Conservation (phyloP, 495 filamentous ascomycete genomes). For the Collariella sp. region DNA sequence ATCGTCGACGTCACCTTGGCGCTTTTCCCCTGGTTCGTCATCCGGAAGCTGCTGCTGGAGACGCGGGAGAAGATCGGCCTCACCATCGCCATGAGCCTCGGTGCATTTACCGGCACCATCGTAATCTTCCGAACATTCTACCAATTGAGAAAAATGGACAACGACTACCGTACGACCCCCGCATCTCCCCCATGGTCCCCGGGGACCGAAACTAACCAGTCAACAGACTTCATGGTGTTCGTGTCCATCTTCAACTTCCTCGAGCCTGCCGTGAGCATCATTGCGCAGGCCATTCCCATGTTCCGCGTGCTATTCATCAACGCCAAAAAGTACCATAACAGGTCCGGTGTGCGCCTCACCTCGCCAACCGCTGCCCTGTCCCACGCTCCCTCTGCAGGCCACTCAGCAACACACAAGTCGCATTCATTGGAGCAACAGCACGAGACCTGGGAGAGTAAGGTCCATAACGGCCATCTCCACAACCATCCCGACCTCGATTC, state of each 20-base stretch:
- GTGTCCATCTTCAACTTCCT: slow-evolving; percentile 22
- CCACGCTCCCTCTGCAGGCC: no score
- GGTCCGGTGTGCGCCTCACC: slow-evolving; percentile 4
- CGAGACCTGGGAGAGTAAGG: no score
- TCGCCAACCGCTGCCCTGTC: no score
- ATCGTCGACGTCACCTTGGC: slow-evolving; percentile 30
- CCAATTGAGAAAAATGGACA: slow-evolving; percentile 7
- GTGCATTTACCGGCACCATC: slow-evolving; percentile 15
- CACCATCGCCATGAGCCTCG: slow-evolving; percentile 28
- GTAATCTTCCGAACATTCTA: slow-evolving; percentile 18
- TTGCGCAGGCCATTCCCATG: slow-evolving; percentile 18
- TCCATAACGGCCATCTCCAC: no score
- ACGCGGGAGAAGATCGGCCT: slow-evolving; percentile 29
- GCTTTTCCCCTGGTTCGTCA: slow-evolving; percentile 27
- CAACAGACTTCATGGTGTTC: slow-evolving; percentile 16
- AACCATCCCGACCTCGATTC: no score
- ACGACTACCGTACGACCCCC: slow-evolving; percentile 13
- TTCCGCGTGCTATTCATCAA: slow-evolving; percentile 19
- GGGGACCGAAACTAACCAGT: background rate
- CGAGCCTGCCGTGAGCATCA: slow-evolving; percentile 18
- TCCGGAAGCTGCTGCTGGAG: slow-evolving; percentile 26
- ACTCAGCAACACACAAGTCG: no score
- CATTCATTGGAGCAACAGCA: no score
- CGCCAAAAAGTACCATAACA: background rate
- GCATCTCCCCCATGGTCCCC: no score